Percentiles rank a stretch among this genome's conserved stretches.
Evolutionary conservation across 2,329 filamentous ascomycete species (phyloP).

Genomic region (Fusarium kyushuense): DNA sequence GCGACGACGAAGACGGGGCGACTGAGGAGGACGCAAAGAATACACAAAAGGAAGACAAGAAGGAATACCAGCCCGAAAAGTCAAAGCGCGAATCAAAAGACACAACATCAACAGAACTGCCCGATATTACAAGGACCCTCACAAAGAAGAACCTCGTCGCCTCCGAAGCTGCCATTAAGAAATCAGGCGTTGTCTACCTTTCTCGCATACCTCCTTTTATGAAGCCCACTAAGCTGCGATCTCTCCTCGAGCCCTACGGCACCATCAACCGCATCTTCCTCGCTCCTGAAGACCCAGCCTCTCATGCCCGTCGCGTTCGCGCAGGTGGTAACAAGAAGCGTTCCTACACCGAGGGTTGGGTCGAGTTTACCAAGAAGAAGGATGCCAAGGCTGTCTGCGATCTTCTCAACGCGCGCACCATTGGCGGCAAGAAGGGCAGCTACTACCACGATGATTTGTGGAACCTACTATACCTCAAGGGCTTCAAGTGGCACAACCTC

Average conservation of each 20-base stretch:
- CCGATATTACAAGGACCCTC: conserved; percentile 66
- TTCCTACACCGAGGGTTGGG: conserved; percentile 86
- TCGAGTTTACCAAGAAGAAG: conserved; percentile 81
- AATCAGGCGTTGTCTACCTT: conserved; percentile 85
- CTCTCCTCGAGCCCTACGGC: conserved; percentile 80
- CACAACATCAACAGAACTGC: conserved; percentile 53
- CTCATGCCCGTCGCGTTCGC: conserved; percentile 74
- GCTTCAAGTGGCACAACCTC: conserved; percentile 83
- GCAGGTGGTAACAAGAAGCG: conserved; percentile 86
- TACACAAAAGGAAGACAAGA: conserved; percentile 37
- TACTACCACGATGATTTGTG: conserved; percentile 90
- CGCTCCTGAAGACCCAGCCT: conserved; percentile 77
- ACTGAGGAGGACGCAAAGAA: conserved; percentile 47
- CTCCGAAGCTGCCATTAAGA: conserved; percentile 73
- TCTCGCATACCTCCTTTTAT: conserved; percentile 89
- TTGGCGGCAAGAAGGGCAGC: conserved; percentile 85
- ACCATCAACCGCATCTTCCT: conserved; percentile 82
- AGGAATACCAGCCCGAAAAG: conserved; percentile 36
- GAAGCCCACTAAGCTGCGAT: conserved; percentile 82
- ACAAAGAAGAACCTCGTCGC: conserved; percentile 76
- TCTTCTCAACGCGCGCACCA: conserved; percentile 79
- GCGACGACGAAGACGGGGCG: conserved; percentile 52
- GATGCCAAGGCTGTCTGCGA: conserved; percentile 83
- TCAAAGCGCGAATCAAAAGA: conserved; percentile 45
- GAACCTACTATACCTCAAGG: conserved; percentile 84